These are phyloP conservation scores for Diaporthe aspalathi DNA, from an alignment of 2,329 filamentous ascomycete genomes.

Conservation along the genomic window DNA sequence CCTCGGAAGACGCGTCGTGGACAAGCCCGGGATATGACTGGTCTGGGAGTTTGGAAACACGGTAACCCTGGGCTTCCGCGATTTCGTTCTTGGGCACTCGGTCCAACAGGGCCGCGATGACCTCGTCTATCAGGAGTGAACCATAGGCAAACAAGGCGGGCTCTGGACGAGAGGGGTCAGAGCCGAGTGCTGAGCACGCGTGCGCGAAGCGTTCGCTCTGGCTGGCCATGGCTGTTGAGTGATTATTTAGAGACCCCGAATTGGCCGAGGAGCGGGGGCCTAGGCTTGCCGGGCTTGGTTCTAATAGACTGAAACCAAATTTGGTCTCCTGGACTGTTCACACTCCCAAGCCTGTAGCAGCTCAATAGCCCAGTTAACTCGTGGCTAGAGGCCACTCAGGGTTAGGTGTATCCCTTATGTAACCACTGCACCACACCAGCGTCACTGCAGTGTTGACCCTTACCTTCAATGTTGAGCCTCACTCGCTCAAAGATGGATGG, in stretches of 20 bases:
- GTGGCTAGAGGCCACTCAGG: not conserved
- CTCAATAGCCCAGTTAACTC: not conserved
- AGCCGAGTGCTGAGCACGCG: conserved; percentile 12
- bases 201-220: conserved; percentile 22
- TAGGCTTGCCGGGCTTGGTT: no score
- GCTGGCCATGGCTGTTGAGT: not conserved
- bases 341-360: not conserved
- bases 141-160: conserved; percentile 38
- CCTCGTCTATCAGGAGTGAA: conserved; percentile 36
- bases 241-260: not conserved
- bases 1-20: conserved; percentile 19
- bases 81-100: conserved; percentile 31
- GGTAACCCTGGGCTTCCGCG: conserved; percentile 34
- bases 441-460: not conserved
- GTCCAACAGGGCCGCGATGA: conserved; percentile 36
- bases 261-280: no score
- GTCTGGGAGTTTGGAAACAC: conserved; percentile 35
- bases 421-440: not conserved
- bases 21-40: conserved; percentile 40
- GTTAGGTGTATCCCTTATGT: conserved; percentile 13
- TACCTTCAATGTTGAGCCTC: not conserved
- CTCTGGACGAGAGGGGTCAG: conserved; percentile 4
- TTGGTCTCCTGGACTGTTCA: not conserved
- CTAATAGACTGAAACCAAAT: not conserved
- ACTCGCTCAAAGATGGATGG: not conserved